Conservation (phyloP, 1,284 basidiomycete species). For the Pseudozyma thailandica region DNA sequence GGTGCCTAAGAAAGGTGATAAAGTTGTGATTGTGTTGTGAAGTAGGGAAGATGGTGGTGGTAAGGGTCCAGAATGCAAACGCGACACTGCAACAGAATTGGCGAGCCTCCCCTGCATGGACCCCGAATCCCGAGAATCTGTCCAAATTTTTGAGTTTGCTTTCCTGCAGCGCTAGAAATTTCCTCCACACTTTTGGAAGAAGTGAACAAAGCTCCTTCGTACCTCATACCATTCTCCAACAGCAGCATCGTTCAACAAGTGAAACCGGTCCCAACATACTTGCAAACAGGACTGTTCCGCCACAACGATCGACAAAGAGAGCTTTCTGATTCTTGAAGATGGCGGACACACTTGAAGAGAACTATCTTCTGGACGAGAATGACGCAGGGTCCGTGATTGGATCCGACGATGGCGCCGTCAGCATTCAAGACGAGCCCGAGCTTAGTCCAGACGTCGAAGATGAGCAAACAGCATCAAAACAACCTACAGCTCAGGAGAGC, state of each 20-base stretch:
- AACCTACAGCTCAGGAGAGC: conserved; percentile 2
- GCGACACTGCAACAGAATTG: conserved; percentile 20
- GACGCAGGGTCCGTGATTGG: conserved; percentile 29
- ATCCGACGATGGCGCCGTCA: conserved; percentile 46
- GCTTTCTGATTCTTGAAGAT: conserved; percentile 26
- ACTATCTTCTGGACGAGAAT: conserved; percentile 54
- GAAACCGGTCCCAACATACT: too few species aligned
- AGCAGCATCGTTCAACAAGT: conserved; percentile 1
- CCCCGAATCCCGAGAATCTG: conserved; percentile 29
- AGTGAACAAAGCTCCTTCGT: not conserved
- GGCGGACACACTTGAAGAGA: conserved; percentile 60
- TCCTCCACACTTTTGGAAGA: conserved; percentile 28
- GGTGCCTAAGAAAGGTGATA: not conserved
- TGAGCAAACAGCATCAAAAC: not conserved
- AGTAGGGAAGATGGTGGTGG: conserved; percentile 18
- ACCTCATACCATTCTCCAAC: too few species aligned
- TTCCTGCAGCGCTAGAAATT: conserved; percentile 9
- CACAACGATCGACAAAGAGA: not conserved
- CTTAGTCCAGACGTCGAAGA: conserved; percentile 5
- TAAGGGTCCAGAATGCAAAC: conserved; percentile 31
- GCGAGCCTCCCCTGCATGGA: not conserved
- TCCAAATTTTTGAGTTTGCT: conserved; percentile 22
- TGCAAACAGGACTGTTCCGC: too few species aligned
- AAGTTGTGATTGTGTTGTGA: not conserved
- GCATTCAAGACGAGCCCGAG: conserved; percentile 30